These are phyloP conservation scores for Aquilaria yunnanensis DNA, from an alignment of 345 rosid genomes.

Conservation along the genomic window DNA sequence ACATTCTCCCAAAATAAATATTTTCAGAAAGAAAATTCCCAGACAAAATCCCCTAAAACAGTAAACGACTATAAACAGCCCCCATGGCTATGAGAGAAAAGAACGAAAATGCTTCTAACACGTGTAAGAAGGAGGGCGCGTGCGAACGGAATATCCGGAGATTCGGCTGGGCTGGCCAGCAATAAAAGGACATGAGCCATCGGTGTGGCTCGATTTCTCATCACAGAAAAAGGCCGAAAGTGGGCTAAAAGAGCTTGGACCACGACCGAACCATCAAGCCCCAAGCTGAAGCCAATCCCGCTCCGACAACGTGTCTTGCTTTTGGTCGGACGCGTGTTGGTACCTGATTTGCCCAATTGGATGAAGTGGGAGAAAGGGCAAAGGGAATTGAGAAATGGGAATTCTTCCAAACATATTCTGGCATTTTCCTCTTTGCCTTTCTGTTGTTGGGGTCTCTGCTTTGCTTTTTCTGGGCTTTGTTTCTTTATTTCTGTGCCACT, in stretches of 20 bases:
- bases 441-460: background rate
- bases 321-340: background rate
- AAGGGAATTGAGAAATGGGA: background rate
- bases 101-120: background rate
- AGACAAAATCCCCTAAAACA: conserved; percentile 13
- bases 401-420: background rate
- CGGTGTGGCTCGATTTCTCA: conserved; percentile 4
- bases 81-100: background rate
- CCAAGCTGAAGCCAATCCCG: conserved; percentile 7
- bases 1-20: no score
- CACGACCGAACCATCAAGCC: conserved; percentile 4
- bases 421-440: background rate
- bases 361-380: background rate
- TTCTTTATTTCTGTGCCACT: conserved; percentile 9
- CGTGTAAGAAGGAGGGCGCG: background rate
- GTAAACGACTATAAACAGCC: background rate
- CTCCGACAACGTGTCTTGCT: background rate
- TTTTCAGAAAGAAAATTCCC: conserved; percentile 4
- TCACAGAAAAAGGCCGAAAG: background rate
- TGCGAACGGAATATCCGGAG: conserved; percentile 18
- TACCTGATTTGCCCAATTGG: background rate
- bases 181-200: conserved; percentile 7
- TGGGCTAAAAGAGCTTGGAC: conserved; percentile 4
- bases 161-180: conserved; percentile 33
- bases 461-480: background rate